phyloP scores from a whole-genome alignment of 2,329 filamentous ascomycete genomes.

The Trichoderma arundinaceum region DNA sequence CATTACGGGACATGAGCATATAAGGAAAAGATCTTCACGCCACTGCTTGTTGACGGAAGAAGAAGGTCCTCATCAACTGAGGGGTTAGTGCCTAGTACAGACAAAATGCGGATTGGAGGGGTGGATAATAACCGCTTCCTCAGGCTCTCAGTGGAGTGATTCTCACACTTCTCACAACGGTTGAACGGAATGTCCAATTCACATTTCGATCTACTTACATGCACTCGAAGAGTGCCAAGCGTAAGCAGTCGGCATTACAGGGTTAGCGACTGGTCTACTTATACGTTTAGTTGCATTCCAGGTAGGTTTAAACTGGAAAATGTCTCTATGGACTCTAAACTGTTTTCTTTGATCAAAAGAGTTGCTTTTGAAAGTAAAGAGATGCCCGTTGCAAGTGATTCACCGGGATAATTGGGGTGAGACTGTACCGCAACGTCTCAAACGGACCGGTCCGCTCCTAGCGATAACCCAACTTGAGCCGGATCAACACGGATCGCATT shows the following conservation, averaged over 20 bases:
- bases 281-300: no score
- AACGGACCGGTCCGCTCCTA: constrained; percentile 8
- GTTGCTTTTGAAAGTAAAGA: no score
- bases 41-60: neutral
- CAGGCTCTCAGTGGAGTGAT: neutral
- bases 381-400: no score
- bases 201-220: no score
- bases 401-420: neutral
- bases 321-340: no score
- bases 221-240: no score
- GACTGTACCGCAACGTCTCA: neutral
- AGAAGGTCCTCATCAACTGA: neutral
- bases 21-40: neutral
- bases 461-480: neutral
- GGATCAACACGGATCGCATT: neutral
- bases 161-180: neutral
- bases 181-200: neutral
- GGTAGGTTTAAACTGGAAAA: no score
- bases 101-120: neutral
- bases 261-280: no score
- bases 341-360: no score
- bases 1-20: neutral
- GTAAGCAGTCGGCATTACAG: no score
- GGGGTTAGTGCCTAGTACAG: neutral
- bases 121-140: neutral